Evolutionary conservation across 2,329 filamentous ascomycete species (phyloP).

Genomic region (Apiospora hydei): DNA sequence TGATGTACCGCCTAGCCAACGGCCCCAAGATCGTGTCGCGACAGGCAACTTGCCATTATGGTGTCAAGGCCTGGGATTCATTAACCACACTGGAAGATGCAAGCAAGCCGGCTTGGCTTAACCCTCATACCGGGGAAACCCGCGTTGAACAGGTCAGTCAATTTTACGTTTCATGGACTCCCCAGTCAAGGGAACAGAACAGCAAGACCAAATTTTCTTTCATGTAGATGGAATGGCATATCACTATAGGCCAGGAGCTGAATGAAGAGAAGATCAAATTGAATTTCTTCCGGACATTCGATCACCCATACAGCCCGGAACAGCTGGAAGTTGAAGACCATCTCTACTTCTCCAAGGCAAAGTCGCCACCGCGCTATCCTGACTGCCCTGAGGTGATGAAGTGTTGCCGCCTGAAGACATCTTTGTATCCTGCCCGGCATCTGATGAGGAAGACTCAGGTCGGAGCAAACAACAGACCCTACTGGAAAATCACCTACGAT

Average conservation of each 20-base stretch:
- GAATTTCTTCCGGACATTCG: too few species aligned
- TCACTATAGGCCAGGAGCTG: conserved; percentile 17
- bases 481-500: not conserved
- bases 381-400: not conserved
- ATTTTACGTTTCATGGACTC: too few species aligned
- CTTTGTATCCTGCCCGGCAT: not conserved
- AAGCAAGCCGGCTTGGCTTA: too few species aligned
- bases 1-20: not conserved
- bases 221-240: not conserved
- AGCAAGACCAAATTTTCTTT: too few species aligned
- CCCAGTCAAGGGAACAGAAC: too few species aligned
- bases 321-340: too few species aligned
- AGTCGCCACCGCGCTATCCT: not conserved
- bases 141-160: too few species aligned
- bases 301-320: too few species aligned
- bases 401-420: not conserved
- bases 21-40: not conserved
- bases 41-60: not conserved
- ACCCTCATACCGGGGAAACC: too few species aligned
- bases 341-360: not conserved
- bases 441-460: not conserved
- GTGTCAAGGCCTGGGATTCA: too few species aligned
- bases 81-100: too few species aligned
- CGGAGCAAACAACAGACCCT: not conserved
- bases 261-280: not conserved